Evolutionary conservation across 2,329 filamentous ascomycete genomes (phyloP).

Genomic region (Ascochyta viciae-villosae): DNA sequence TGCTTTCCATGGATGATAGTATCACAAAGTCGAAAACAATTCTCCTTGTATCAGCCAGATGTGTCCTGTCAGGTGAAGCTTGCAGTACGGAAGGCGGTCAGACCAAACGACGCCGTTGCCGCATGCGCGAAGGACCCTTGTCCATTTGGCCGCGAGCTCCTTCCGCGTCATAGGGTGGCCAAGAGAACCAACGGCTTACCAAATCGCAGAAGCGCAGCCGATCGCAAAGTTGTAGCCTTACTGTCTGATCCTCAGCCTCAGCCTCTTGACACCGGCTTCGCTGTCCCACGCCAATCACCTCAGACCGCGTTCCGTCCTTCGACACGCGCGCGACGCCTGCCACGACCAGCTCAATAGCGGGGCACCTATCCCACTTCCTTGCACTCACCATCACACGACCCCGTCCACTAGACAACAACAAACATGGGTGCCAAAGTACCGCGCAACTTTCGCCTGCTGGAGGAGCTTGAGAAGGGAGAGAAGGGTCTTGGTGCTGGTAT

Average conservation of each 20-base stretch:
- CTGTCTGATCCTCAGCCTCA: constrained; percentile 8
- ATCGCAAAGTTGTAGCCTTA: constrained; percentile 7
- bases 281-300: background rate
- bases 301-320: constrained; percentile 3
- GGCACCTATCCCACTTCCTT: constrained; percentile 39
- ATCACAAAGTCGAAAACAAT: constrained; percentile 2
- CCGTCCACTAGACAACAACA: constrained; percentile 7
- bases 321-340: constrained; percentile 12
- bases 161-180: constrained; percentile 18
- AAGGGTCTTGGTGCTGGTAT: constrained; percentile 91
- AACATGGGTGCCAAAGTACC: constrained; percentile 78
- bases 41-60: constrained; percentile 9
- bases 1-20: constrained; percentile 21
- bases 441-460: constrained; percentile 93
- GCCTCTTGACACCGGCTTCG: background rate
- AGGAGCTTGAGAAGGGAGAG: constrained; percentile 98
- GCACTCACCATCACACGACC: constrained; percentile 17
- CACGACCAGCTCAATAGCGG: constrained; percentile 35
- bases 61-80: constrained; percentile 26
- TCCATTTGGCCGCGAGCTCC: constrained; percentile 9
- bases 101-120: constrained; percentile 11
- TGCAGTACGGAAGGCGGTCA: constrained; percentile 26
- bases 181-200: constrained; percentile 11
- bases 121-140: constrained; percentile 7
- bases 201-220: constrained; percentile 10